These are phyloP conservation scores for Acacia pycnantha DNA, from an alignment of 331 rosid species.

Conservation along the genomic window DNA sequence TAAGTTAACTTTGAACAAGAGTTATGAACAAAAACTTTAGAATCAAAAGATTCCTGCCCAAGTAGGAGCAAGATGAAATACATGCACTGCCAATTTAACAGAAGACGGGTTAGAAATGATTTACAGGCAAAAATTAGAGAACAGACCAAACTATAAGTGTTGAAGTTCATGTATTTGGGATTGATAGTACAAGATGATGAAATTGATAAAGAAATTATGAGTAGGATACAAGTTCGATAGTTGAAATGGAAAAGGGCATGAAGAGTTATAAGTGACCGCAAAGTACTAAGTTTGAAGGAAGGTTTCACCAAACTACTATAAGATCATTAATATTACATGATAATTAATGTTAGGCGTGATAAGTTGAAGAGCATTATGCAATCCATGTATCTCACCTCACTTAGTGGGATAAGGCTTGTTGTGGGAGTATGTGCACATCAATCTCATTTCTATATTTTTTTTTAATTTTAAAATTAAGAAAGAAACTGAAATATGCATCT, in stretches of 20 bases:
- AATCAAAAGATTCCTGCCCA: not conserved
- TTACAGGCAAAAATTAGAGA: not conserved
- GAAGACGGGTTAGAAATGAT: not conserved
- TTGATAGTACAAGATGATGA: not conserved
- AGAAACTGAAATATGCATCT: not conserved
- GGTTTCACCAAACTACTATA: not conserved
- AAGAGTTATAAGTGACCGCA: not conserved
- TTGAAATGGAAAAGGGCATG: too few relatives aligned
- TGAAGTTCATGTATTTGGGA: not conserved
- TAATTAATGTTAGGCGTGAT: not conserved
- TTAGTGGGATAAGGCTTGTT: not conserved
- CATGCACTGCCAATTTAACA: not conserved
- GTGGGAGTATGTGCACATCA: not conserved
- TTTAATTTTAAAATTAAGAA: not conserved
- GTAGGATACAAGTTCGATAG: not conserved
- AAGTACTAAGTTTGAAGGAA: not conserved
- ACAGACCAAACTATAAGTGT: too few relatives aligned
- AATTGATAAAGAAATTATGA: too few relatives aligned
- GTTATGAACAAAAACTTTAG: not conserved
- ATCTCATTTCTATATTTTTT: not conserved
- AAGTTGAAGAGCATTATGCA: not conserved
- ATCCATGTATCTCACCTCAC: not conserved
- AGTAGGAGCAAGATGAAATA: not conserved
- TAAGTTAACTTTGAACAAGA: not conserved
- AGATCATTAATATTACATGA: not conserved